Percentiles rank a stretch among this genome's conserved stretches.
Evolutionary conservation across 2,329 filamentous ascomycete species (phyloP).

Genomic region (Cercospora janseana): DNA sequence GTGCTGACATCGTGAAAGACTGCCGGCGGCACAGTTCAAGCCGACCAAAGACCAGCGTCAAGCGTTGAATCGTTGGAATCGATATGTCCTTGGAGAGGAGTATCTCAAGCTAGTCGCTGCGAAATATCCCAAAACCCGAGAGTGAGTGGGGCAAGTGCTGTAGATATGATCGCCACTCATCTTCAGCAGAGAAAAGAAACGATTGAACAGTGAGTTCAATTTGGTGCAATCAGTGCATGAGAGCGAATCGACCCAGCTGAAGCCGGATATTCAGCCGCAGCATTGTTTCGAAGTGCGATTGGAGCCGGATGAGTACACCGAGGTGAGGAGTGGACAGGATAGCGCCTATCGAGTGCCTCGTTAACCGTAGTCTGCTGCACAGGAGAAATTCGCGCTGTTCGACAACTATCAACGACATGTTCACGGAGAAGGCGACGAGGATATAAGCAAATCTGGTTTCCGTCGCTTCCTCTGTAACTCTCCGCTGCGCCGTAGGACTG

Average conservation of each 20-base stretch:
- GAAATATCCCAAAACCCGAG: conserved; percentile 65
- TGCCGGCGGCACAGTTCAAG: conserved; percentile 65
- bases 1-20: conserved; percentile 38
- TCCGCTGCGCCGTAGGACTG: conserved; percentile 54
- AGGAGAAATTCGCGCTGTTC: conserved; percentile 70
- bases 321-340: conserved; percentile 32
- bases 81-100: conserved; percentile 64
- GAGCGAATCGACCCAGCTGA: conserved; percentile 57
- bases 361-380: neutral
- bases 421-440: conserved; percentile 62
- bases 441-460: conserved; percentile 64
- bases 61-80: conserved; percentile 73
- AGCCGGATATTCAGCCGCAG: conserved; percentile 53
- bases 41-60: conserved; percentile 71
- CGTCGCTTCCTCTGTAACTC: conserved; percentile 71
- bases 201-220: conserved; percentile 66
- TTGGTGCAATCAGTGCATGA: conserved; percentile 67
- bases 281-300: conserved; percentile 68
- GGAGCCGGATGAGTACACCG: conserved; percentile 67
- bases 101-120: conserved; percentile 65
- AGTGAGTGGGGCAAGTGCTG: conserved; percentile 45
- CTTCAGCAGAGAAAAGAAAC: conserved; percentile 54
- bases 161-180: neutral
- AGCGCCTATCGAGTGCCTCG: neutral
- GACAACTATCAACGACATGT: conserved; percentile 72